Base-by-base conservation (phyloP, 345 rosid genomes). In the Melastoma malabathricum region DNA sequence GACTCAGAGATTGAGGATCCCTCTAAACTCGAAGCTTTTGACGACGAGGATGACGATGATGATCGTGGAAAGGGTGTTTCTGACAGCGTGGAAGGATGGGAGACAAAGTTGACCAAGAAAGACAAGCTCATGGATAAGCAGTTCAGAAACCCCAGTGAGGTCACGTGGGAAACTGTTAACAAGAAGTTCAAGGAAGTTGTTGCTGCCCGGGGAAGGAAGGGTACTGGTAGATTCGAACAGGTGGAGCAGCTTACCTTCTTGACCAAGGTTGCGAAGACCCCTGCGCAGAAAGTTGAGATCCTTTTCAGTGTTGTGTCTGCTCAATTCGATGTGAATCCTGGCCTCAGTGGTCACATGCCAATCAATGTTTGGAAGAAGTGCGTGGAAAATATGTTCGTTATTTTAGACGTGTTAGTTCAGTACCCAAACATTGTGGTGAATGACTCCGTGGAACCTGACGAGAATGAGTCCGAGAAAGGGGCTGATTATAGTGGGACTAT, bases 271-370 rank as follows among this genome's bases (percentile, higher is more conserved):
- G 95, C 98, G 15, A 92, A 84, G 74, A 92, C 98, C 63, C 98
- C 98, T 50, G 95, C 95, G 1, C 98, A 87, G 80, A 92, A 92
- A 71, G 80, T 92, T 54, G 82, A 92, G 68, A 92, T 92, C 64
- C 80, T 87, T 58, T 84, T 92, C 49, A 82, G 84, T 61, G 86
- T 92, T 34, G 72, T 92, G 23, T 84, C 98, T n/a, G 98, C 96
- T 2, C 98, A 92, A 59, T 92, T 84, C 71, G 98, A 92, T 71
- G 89, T 92, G 38, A 87, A 82, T 57, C 98, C 96, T 0, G 96
- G 95, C 56, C 85, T 87, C 47, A 84, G 69, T 44, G 98, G 98
- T 16, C 87, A 87, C 68, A 92, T 92, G 96, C 98, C 98, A 17
- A 87, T 92, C 64, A 72, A 65, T 57, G 84, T 84, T 12, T 92